These are phyloP conservation scores for Steccherinum ochraceum DNA, from an alignment of 768 basidiomycete genomes.

Conservation along the genomic window DNA sequence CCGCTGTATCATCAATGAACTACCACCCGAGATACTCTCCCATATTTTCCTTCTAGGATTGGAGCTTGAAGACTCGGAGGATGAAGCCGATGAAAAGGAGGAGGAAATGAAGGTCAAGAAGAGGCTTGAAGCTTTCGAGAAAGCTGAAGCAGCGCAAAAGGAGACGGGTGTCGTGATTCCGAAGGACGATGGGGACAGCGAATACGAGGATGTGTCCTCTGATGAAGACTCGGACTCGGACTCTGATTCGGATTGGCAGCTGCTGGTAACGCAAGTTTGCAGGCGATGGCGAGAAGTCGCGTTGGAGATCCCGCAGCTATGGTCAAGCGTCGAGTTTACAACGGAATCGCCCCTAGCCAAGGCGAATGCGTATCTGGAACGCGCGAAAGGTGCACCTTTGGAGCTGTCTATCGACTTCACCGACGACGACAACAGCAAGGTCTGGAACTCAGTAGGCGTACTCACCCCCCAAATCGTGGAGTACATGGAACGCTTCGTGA, in stretches of 20 bases:
- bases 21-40: constrained; percentile 56
- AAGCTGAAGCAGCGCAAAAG: background rate
- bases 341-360: constrained; percentile 37
- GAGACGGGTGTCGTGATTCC: background rate
- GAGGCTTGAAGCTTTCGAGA: background rate
- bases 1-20: constrained; percentile 31
- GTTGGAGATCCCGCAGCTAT: constrained; percentile 43
- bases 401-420: constrained; percentile 39
- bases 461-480: background rate
- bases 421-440: constrained; percentile 9
- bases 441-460: constrained; percentile 6
- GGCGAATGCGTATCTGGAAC: constrained; percentile 39
- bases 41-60: constrained; percentile 30
- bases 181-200: background rate
- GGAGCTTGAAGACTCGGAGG: background rate
- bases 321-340: constrained; percentile 37
- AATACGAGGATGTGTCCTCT: constrained; percentile 4
- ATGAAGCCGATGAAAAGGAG: background rate
- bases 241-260: constrained; percentile 30
- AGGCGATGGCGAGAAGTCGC: constrained; percentile 49
- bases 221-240: constrained; percentile 18
- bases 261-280: constrained; percentile 57
- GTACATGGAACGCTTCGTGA: background rate
- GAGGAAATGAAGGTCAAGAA: background rate
- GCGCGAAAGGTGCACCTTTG: constrained; percentile 50